Evolutionary conservation across 78 protist species (phyloP), one percentile per base, ranked within the genome.

Genomic region (Monosiga brevicollis): DNA sequence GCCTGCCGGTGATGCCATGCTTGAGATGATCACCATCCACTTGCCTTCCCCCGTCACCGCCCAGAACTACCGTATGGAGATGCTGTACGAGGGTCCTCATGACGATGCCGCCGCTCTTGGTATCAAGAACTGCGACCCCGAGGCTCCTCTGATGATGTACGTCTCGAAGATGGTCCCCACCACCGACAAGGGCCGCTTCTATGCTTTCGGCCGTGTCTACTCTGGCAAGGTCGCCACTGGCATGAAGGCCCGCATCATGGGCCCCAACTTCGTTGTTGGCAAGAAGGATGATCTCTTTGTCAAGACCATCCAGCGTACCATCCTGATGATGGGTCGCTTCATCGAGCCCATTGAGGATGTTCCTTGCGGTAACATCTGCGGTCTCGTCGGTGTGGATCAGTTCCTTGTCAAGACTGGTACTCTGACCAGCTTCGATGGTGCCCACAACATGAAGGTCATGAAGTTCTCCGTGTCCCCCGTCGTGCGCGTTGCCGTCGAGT

Each of bases 161-260:
- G 93, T 98, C 80, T 92, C 98, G 84, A 98, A 99, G 97, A 97
- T 99, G 99, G 97, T 99, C 41, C 99, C 99, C 77, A 78, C 82
- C 73, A 42, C 89, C 41, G 98, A 96, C 91, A 94, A 91, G 87
- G 97, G 98, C 49, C 95, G 99, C 81, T 98, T 99, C 99, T 92
- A 86, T 90, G 99, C 99, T 70, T 97, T 98, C 93, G 99, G 99
- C 80, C 98, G 99, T 90, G 99, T 98, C 78, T 98, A 96, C 96
- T 89, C 99, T 6, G 99, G 99, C 37, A 88, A 87, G 42, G 87
- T 95, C 83, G 73, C 87, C 83, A 93, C 99, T 39, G 99, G 99
- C 54, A 87, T 76, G 81, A 94, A 96, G 93, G 96, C 95, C 86
- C 86, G 98, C 79, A 97, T 98, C 88, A 86, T 91, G 96, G 99